A percentile compares a stretch with the other conserved stretches of the same genome.
phyloP scores from a whole-genome alignment of 768 basidiomycete genomes.

The Lactifluus pinguis region DNA sequence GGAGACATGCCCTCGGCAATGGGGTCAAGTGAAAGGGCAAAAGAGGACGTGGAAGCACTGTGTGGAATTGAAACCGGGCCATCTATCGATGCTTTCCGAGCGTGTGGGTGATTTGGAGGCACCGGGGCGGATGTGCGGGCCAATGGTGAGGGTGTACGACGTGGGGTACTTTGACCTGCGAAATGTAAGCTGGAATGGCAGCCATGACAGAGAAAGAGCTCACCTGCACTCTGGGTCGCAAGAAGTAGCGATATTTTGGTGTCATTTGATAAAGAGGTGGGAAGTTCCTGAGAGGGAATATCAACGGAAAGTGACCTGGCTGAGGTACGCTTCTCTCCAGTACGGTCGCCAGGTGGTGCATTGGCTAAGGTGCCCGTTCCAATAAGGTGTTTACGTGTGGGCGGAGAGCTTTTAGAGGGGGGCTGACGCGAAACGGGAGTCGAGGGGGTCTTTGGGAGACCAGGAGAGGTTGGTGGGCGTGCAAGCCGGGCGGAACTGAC shows the following conservation, averaged over 20 bases:
- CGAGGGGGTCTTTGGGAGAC: conserved; percentile 38
- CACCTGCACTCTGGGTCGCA: conserved; percentile 8
- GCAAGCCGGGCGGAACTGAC: conserved; percentile 77
- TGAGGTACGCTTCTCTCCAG: neutral
- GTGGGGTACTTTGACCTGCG: conserved; percentile 2
- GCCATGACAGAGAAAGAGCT: neutral
- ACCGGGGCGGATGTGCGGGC: conserved; percentile 37
- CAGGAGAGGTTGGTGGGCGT: conserved; percentile 76
- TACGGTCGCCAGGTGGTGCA: conserved; percentile 21
- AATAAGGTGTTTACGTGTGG: conserved; percentile 43
- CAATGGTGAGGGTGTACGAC: conserved; percentile 31
- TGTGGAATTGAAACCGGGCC: conserved; percentile 17
- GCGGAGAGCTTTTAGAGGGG: conserved; percentile 4
- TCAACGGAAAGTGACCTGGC: conserved; percentile 60
- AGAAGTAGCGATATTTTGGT: conserved; percentile 9
- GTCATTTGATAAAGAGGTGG: conserved; percentile 11
- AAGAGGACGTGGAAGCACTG: conserved; percentile 26
- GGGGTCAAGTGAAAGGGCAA: conserved; percentile 29
- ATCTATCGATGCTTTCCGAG: conserved; percentile 57
- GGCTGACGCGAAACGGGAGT: conserved; percentile 27
- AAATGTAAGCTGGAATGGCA: neutral
- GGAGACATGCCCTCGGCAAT: conserved; percentile 26
- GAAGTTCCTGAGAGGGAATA: conserved; percentile 42
- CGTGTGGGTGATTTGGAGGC: conserved; percentile 61
- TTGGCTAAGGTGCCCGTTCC: conserved; percentile 31